Evolutionary conservation across 148 eudicot genomes (phyloP).

Genomic region (Cornus controversa): DNA sequence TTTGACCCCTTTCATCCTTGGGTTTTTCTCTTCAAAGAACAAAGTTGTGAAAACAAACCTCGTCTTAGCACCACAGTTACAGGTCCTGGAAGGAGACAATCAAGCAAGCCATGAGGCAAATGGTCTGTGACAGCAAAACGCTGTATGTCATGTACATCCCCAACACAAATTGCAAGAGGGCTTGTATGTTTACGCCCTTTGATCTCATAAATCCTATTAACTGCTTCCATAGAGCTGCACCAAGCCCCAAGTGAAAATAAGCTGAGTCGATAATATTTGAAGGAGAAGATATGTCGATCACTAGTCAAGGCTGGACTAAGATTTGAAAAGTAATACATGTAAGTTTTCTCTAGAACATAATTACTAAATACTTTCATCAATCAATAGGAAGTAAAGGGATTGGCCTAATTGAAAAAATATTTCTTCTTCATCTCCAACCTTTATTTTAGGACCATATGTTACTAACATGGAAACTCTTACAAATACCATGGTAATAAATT

Average conservation of each 20-base stretch:
- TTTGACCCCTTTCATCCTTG: background rate
- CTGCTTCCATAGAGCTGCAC: slow-evolving; percentile 81
- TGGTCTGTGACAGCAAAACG: slow-evolving; percentile 74
- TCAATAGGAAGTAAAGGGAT: background rate
- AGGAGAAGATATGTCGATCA: background rate
- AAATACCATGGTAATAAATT: no score
- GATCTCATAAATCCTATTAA: slow-evolving; percentile 78
- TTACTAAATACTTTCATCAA: background rate
- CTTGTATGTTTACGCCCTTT: slow-evolving; percentile 88
- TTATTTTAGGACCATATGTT: background rate
- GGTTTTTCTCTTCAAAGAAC: background rate
- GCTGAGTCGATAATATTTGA: background rate
- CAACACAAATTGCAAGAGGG: slow-evolving; percentile 95
- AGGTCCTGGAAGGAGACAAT: slow-evolving; percentile 90
- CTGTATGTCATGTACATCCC: slow-evolving; percentile 66
- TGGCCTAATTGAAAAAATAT: background rate
- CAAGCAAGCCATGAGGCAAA: slow-evolving; percentile 73
- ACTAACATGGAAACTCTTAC: background rate
- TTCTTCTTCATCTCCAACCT: background rate
- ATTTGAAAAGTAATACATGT: background rate
- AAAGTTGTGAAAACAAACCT: slow-evolving; percentile 46
- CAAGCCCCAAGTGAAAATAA: slow-evolving; percentile 17
- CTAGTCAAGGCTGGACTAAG: no score
- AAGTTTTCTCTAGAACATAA: background rate
- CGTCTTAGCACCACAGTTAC: slow-evolving; percentile 79